These are phyloP conservation scores for Populus tremula DNA, from an alignment of 345 rosid species.

Conservation along the genomic window DNA sequence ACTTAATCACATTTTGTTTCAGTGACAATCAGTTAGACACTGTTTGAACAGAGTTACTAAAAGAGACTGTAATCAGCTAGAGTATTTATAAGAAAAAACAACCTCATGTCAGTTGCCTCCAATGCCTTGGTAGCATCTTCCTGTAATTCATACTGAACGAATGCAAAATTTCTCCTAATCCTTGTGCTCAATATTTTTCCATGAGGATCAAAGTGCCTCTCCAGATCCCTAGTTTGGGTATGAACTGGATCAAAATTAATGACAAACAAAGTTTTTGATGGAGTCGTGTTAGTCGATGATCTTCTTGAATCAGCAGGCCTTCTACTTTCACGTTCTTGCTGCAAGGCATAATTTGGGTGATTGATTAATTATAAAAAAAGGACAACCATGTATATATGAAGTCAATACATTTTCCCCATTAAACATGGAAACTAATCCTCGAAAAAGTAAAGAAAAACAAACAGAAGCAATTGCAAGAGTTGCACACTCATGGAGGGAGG, in stretches of 20 bases:
- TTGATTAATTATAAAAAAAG: not conserved
- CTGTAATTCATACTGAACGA: constrained; percentile 72
- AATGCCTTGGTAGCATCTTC: constrained; percentile 82
- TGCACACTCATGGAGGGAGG: not conserved
- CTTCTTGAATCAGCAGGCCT: constrained; percentile 60
- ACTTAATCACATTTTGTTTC: not conserved
- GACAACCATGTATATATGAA: not conserved
- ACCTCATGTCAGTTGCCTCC: constrained; percentile 77
- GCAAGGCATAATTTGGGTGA: not conserved
- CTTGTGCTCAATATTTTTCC: constrained; percentile 78
- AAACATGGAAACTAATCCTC: not conserved
- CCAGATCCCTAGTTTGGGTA: constrained; percentile 76
- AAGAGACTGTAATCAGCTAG: not conserved
- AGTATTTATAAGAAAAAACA: not conserved
- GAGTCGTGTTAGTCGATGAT: constrained; percentile 54
- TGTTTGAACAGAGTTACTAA: not conserved
- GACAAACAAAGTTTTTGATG: constrained; percentile 82
- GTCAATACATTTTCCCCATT: not conserved
- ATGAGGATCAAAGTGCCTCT: constrained; percentile 81
- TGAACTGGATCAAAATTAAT: constrained; percentile 72
- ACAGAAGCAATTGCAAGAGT: not conserved
- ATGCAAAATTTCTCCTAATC: constrained; percentile 84
- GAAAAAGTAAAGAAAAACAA: not conserved
- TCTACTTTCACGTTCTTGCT: constrained; percentile 69
- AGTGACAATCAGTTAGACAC: not conserved